Evolutionary conservation across 2,329 filamentous ascomycete species (phyloP).

Genomic region (Aspergillus sp.): DNA sequence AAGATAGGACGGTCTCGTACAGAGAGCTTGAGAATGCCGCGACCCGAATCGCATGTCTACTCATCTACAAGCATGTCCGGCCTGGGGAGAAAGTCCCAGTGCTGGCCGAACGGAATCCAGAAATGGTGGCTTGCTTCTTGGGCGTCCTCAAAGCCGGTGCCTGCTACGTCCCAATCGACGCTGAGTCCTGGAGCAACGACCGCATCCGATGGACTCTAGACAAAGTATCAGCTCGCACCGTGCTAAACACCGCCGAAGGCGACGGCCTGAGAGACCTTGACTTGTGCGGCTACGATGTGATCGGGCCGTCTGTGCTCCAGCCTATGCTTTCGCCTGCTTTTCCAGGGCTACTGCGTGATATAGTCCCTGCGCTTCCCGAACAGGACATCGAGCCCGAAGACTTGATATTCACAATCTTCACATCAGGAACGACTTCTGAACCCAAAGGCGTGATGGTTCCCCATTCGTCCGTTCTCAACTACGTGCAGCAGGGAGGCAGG

Average conservation of each 20-base stretch:
- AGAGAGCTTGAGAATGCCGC: background rate
- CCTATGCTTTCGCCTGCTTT: too few relatives aligned
- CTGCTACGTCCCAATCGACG: background rate
- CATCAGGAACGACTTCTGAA: conserved; percentile 4
- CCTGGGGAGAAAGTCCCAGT: background rate
- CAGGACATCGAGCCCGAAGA: too few relatives aligned
- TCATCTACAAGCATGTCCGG: background rate
- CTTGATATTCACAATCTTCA: conserved; percentile 2
- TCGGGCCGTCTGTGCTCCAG: background rate
- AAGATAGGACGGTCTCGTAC: background rate
- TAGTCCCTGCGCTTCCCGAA: too few relatives aligned
- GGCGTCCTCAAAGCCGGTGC: background rate
- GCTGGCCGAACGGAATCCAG: background rate
- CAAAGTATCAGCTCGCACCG: background rate
- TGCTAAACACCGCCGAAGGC: background rate
- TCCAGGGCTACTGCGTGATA: too few relatives aligned
- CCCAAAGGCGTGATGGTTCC: conserved; percentile 7
- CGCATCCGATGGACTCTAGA: background rate
- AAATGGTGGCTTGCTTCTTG: background rate
- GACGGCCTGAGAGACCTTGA: background rate
- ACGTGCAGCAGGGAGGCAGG: background rate
- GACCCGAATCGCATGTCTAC: background rate
- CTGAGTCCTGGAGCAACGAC: background rate
- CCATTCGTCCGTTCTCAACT: background rate
- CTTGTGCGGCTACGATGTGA: too few relatives aligned